Base-by-base conservation (phyloP, 2,329 filamentous ascomycete genomes). In the Zarea fungicola region DNA sequence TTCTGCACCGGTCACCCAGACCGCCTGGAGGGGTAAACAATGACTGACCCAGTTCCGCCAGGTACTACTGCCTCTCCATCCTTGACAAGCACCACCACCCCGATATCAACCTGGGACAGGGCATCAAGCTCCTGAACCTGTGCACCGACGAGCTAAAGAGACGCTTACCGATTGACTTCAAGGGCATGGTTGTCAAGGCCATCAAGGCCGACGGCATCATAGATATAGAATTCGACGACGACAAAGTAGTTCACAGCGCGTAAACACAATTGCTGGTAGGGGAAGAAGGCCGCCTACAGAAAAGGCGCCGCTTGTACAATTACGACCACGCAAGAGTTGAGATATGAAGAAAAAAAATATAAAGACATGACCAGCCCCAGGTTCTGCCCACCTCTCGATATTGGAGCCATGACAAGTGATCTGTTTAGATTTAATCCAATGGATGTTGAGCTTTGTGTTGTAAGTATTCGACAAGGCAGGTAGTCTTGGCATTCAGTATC, bases 31-130 rank as follows among this genome's bases (percentile, higher is more conserved):
- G n/a, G 13, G 19, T 13, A 43, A 34, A 32, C n/a, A 34, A 47
- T n/a, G 22, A 21, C 37, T 48, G 16, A 48, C 45, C 11, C 16
- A 26, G 5, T n/a, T 18, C 14, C 10, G 23, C 28, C 54, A 89
- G 84, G 72, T 97, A 97, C 78, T 99, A 99, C 78, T 99, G 93
- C 69, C 79, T 99, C 53, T 95, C 89, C 6, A 95, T 96, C 59
- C 83, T 99, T 44, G 93, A 99, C 75, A 99, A 99, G 77, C 93
- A 99, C 69, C 93, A 99, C 68, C 88, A 96, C 64, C 92, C 93
- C 41, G 86, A 96, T 64, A 97, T 99, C 69, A 81, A 80, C 53
- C 83, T 93, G 48, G 90, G 87, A 54, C 81, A 95, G 68, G 93
- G 93, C 50, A 81, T 96, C 72, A 93, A 96, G 77, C 83, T 99